These are phyloP conservation scores for Ophiostoma novo-ulmi DNA, from an alignment of 2,329 filamentous ascomycete species.

Conservation along the genomic window DNA sequence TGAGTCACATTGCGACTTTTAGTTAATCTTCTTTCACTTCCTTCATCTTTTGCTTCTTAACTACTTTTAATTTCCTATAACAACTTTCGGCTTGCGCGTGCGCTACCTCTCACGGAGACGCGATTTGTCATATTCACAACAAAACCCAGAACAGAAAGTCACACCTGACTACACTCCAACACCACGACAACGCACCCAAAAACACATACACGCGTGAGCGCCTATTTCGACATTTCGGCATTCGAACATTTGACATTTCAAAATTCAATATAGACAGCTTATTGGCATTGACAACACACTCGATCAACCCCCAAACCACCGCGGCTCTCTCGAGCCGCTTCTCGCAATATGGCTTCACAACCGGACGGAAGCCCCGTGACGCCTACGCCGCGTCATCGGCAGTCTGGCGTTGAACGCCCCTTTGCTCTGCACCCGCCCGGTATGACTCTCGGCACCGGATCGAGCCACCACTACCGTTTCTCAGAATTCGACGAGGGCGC, in stretches of 20 bases:
- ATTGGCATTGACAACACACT: not conserved
- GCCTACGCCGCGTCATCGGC: constrained; percentile 27
- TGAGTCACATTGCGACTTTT: constrained; percentile 7
- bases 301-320: not conserved
- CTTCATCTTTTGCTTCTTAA: constrained; percentile 1
- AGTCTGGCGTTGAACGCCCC: constrained; percentile 22
- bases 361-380: constrained; percentile 27
- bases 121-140: constrained; percentile 1
- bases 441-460: constrained; percentile 31
- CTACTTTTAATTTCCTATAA: constrained; percentile 1
- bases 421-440: constrained; percentile 26
- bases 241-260: not conserved
- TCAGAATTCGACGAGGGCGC: constrained; percentile 73
- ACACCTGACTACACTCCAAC: not conserved
- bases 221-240: not conserved
- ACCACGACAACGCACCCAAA: not conserved
- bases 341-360: constrained; percentile 25
- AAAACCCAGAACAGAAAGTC: not conserved
- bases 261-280: not conserved
- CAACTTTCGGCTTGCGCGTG: not conserved
- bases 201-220: not conserved
- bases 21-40: not conserved
- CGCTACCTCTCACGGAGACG: not conserved
- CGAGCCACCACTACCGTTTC: constrained; percentile 65
- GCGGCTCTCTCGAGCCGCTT: constrained; percentile 19